Percentiles rank a stretch among this genome's conserved stretches.
phyloP scores from a whole-genome alignment of 2,329 filamentous ascomycete genomes.

The Paraphoma sp. region DNA sequence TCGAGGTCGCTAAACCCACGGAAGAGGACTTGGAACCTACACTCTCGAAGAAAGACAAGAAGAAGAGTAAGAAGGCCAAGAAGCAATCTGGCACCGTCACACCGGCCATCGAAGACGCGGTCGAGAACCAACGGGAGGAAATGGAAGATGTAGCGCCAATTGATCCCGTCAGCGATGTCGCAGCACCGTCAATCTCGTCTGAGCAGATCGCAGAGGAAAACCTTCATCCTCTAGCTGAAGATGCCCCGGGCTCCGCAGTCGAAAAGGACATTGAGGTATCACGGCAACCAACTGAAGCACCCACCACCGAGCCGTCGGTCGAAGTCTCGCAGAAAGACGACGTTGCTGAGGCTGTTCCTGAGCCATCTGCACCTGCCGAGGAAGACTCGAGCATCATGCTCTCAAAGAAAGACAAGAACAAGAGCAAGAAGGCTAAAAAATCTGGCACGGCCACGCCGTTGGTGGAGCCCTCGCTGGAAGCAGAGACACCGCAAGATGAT shows the following conservation, averaged over 20 bases:
- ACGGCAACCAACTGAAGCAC: background rate
- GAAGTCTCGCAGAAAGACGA: background rate
- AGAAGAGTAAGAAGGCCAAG: conserved; percentile 35
- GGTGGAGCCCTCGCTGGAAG: conserved; percentile 5
- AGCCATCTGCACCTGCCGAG: background rate
- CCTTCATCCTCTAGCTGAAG: background rate
- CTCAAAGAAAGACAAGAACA: conserved; percentile 32
- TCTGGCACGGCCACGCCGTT: conserved; percentile 18
- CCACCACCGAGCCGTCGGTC: background rate
- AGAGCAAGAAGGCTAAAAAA: conserved; percentile 27
- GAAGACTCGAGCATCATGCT: conserved; percentile 9
- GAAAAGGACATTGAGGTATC: background rate
- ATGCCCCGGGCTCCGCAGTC: background rate
- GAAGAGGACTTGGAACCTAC: conserved; percentile 11
- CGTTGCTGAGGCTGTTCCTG: background rate
- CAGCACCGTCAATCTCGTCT: background rate
- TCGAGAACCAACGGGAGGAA: conserved; percentile 5
- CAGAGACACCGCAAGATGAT: background rate
- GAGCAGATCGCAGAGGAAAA: background rate
- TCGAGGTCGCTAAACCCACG: conserved; percentile 1
- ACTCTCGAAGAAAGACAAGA: conserved; percentile 27
- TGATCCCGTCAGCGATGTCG: background rate
- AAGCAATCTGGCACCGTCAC: conserved; percentile 20
- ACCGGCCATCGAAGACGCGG: conserved; percentile 9
- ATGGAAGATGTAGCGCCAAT: background rate